Evolutionary conservation across 192 early-diverging fungal species (phyloP).

Genomic region (Coemansia aciculifera): DNA sequence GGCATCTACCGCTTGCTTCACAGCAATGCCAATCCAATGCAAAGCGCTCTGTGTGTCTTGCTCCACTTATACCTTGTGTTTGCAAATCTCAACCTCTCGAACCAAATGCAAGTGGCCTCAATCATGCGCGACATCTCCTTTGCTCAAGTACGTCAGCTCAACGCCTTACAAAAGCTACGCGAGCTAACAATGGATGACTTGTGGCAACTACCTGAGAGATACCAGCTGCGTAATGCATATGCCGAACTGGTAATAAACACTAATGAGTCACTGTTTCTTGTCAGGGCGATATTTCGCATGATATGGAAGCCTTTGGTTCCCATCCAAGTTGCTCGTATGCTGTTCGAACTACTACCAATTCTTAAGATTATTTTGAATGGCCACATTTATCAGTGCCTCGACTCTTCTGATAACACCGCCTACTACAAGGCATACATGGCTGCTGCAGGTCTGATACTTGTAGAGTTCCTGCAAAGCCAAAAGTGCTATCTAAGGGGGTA

Average conservation of each 20-base stretch:
- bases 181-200: conserved; percentile 23
- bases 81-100: conserved; percentile 10
- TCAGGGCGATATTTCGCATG: conserved; percentile 33
- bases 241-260: conserved; percentile 27
- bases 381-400: conserved; percentile 25
- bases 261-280: conserved; percentile 29
- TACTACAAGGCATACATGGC: conserved; percentile 16
- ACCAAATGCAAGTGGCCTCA: neutral
- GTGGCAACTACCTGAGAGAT: conserved; percentile 25
- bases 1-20: conserved; percentile 14
- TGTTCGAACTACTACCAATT: conserved; percentile 9
- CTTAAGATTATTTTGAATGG: neutral
- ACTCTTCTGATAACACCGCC: conserved; percentile 1
- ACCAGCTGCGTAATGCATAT: conserved; percentile 9
- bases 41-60: neutral
- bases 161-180: conserved; percentile 14
- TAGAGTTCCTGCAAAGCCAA: neutral
- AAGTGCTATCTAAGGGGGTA: neutral
- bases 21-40: neutral
- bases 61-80: conserved; percentile 18
- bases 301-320: conserved; percentile 39
- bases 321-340: conserved; percentile 7
- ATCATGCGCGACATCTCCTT: conserved; percentile 3
- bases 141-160: conserved; percentile 21
- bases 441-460: neutral